Evolutionary conservation across 2,329 filamentous ascomycete genomes (phyloP), one percentile per base, ranked within the genome.

Genomic region (Penicillium sclerotigenum): DNA sequence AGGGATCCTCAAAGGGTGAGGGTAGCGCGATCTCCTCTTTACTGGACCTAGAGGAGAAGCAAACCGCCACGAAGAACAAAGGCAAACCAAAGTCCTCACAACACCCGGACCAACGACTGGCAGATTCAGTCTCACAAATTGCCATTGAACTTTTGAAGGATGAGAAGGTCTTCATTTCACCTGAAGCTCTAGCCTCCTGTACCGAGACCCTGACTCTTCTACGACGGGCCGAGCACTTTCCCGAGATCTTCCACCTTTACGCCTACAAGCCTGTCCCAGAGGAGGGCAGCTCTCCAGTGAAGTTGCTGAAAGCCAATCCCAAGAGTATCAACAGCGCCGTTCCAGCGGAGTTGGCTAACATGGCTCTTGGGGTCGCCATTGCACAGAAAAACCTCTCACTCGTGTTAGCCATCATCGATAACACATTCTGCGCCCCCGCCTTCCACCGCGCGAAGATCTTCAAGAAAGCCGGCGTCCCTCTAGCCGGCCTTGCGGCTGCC

Each of bases 351-450:
- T 79, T 90, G 9, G 90, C 91, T 24, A 84, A 89, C 57, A 78
- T 80, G 61, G 93, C 93, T 1, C 80, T 99, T 45, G 83, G 89
- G 57, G 83, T 87, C 3, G 93, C 94, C 38, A 90, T 97, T 65
- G 82, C 87, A 46, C 83, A 87, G 52, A 89, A 88, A 73, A 86
- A 95, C 70, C 80, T 99, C 18, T 81, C 87, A 24, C 83, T 92
- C 3, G 88, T 91, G 5, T 82, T 97, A 40, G 87, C 87, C 0
- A 90, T 90, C 10, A 89, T 94, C 60, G 82, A 89, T 33, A 86
- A 86, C 20, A 75, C 75, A 1, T 78, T 79, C 61, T 76, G 72
- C 57, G 71, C 74, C 10, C 70, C 74, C 18, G 75, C 77, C 3
- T 79, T 75, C 65, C 63, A 71, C 34, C 72, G 74, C 9, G 73